Conservation (phyloP, 805 yeast genomes). For the Barnettozyma sp. region DNA sequence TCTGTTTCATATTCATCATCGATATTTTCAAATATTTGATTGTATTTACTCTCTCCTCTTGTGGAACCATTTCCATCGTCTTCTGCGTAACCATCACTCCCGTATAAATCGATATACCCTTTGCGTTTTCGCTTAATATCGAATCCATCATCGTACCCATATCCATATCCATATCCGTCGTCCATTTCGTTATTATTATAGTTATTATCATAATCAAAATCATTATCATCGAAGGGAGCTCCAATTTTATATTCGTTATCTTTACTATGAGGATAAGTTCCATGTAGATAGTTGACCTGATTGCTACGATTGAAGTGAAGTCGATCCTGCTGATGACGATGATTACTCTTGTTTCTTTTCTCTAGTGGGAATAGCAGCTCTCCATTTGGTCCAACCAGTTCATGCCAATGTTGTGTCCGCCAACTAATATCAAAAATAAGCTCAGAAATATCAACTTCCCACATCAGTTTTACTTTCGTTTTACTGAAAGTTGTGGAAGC, state of each 20-base stretch:
- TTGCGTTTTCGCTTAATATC: too few species aligned
- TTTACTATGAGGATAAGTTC: too few species aligned
- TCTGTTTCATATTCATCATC: constrained; percentile 1
- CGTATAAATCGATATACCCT: too few species aligned
- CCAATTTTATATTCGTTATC: too few species aligned
- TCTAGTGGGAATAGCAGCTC: constrained; percentile 43
- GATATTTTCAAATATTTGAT: constrained; percentile 16
- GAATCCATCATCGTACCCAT: too few species aligned
- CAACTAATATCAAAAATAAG: constrained; percentile 49
- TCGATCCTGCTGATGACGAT: too few species aligned
- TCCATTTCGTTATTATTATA: too few species aligned
- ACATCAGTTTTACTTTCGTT: constrained; percentile 40
- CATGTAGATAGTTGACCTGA: too few species aligned
- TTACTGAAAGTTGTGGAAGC: constrained; percentile 59
- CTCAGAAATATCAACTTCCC: constrained; percentile 64
- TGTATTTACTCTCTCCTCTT: constrained; percentile 14
- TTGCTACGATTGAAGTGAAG: too few species aligned
- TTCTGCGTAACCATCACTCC: constrained; percentile 1
- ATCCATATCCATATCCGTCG: too few species aligned
- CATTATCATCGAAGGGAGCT: too few species aligned
- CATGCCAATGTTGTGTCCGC: constrained; percentile 51
- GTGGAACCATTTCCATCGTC: constrained; percentile 8
- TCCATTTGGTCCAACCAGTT: constrained; percentile 39
- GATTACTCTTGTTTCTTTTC: constrained; percentile 2
- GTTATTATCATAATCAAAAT: too few species aligned